A percentile compares a stretch with the other conserved stretches of the same genome.
These are phyloP conservation scores for Jackrogersella multiformis DNA, from an alignment of 495 filamentous ascomycete species.

Conservation along the genomic window DNA sequence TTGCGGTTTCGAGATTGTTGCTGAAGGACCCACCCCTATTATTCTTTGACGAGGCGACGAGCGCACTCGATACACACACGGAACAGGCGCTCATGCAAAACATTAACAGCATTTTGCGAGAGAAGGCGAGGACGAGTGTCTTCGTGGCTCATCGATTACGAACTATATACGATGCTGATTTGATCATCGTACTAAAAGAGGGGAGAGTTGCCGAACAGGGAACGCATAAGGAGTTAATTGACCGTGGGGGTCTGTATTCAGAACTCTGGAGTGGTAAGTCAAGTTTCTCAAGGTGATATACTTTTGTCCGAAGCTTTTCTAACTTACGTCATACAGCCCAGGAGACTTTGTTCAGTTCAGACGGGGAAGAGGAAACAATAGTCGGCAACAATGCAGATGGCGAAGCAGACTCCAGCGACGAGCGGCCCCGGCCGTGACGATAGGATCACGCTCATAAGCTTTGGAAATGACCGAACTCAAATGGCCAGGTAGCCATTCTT, in stretches of 20 bases:
- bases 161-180: slow-evolving; percentile 93
- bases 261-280: slow-evolving; percentile 88
- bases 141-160: slow-evolving; percentile 93
- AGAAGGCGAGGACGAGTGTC: slow-evolving; percentile 88
- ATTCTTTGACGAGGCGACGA: slow-evolving; percentile 98
- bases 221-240: slow-evolving; percentile 84
- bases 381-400: neutral
- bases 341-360: slow-evolving; percentile 54
- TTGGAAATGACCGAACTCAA: neutral
- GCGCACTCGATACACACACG: slow-evolving; percentile 93
- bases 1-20: slow-evolving; percentile 86
- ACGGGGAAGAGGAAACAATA: slow-evolving; percentile 46
- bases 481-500: neutral
- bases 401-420: neutral
- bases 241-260: slow-evolving; percentile 81
- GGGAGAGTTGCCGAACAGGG: slow-evolving; percentile 86
- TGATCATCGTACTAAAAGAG: slow-evolving; percentile 89
- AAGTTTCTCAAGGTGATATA: neutral
- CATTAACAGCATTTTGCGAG: slow-evolving; percentile 91
- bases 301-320: slow-evolving; percentile 7
- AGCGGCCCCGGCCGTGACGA: neutral
- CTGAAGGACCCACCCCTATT: slow-evolving; percentile 91
- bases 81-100: slow-evolving; percentile 91
- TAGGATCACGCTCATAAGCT: neutral
- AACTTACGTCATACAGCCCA: slow-evolving; percentile 48